These are phyloP conservation scores for Lecanoromycetidae sp. DNA, from an alignment of 2,329 filamentous ascomycete species.

Conservation along the genomic window DNA sequence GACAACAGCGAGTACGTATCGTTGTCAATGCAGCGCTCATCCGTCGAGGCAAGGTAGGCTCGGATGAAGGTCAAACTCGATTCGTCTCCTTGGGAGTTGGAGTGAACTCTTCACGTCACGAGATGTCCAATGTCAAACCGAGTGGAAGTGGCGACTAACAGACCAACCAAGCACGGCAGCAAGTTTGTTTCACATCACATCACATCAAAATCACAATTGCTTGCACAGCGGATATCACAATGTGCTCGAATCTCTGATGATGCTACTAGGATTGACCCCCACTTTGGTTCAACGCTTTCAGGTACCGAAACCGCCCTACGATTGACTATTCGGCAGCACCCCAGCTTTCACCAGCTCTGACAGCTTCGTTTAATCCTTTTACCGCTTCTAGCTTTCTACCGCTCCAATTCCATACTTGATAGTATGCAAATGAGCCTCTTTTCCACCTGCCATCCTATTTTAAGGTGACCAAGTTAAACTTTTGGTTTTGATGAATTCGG, in stretches of 20 bases:
- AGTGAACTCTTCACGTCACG: no score
- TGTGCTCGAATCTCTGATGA: background rate
- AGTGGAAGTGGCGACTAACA: background rate
- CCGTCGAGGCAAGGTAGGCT: conserved; percentile 3
- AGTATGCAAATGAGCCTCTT: background rate
- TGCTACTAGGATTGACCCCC: background rate
- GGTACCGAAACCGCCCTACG: conserved; percentile 1
- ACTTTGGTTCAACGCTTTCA: conserved; percentile 4
- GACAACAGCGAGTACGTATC: background rate
- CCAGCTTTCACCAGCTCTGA: conserved; percentile 7
- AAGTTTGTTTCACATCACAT: conserved; percentile 6
- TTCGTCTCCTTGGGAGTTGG: no score
- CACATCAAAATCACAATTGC: no score
- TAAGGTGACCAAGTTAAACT: conserved; percentile 3
- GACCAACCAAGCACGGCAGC: background rate
- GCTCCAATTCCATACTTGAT: conserved; percentile 14
- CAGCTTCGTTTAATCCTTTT: conserved; percentile 6
- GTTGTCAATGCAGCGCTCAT: background rate
- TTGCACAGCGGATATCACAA: conserved; percentile 7
- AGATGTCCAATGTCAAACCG: no score
- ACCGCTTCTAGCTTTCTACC: conserved; percentile 12
- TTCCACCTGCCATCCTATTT: conserved; percentile 7
- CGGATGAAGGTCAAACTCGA: no score
- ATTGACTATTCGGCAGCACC: conserved; percentile 2
- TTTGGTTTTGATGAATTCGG: conserved; percentile 5